A percentile compares a stretch with the other conserved stretches of the same genome.
Conservation (phyloP, 108 stramenopile genomes). For the Cylindrotheca fusiformis region DNA sequence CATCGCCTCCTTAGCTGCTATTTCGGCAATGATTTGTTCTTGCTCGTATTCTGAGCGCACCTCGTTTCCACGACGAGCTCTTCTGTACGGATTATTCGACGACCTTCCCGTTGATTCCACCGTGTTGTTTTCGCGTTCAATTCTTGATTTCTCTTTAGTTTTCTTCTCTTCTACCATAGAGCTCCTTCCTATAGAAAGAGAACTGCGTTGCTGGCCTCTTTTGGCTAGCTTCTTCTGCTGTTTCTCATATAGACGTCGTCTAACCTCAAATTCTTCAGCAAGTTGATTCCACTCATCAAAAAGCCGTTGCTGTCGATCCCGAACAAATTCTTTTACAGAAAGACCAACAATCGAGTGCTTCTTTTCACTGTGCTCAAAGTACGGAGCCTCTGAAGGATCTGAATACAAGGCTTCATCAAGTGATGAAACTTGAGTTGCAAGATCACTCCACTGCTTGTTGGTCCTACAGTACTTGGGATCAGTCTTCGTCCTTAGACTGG, state of each 20-base stretch:
- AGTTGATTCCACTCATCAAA: conserved; percentile 56
- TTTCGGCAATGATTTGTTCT: conserved; percentile 86
- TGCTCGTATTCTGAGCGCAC: conserved; percentile 87
- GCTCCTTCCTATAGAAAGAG: conserved; percentile 35
- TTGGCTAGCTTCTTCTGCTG: conserved; percentile 36
- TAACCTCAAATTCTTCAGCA: conserved; percentile 69
- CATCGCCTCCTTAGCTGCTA: conserved; percentile 85
- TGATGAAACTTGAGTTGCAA: conserved; percentile 67
- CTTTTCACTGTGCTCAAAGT: conserved; percentile 48
- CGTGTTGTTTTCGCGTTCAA: conserved; percentile 13
- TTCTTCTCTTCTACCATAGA: conserved; percentile 24
- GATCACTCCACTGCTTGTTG: conserved; percentile 59
- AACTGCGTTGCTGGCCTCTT: conserved; percentile 36
- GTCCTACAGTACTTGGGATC: conserved; percentile 42
- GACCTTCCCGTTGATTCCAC: conserved; percentile 36
- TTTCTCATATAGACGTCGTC: conserved; percentile 53
- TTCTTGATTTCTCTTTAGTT: conserved; percentile 1
- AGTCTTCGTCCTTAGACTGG: background rate
- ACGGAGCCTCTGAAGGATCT: conserved; percentile 71
- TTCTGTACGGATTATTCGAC: conserved; percentile 78
- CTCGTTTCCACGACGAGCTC: conserved; percentile 70
- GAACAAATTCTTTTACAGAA: conserved; percentile 64
- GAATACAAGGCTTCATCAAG: conserved; percentile 65
- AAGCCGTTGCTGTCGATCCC: conserved; percentile 50
- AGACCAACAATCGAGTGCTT: conserved; percentile 49